Conservation (phyloP, 345 rosid genomes). For the Arabidopsis suecica region DNA sequence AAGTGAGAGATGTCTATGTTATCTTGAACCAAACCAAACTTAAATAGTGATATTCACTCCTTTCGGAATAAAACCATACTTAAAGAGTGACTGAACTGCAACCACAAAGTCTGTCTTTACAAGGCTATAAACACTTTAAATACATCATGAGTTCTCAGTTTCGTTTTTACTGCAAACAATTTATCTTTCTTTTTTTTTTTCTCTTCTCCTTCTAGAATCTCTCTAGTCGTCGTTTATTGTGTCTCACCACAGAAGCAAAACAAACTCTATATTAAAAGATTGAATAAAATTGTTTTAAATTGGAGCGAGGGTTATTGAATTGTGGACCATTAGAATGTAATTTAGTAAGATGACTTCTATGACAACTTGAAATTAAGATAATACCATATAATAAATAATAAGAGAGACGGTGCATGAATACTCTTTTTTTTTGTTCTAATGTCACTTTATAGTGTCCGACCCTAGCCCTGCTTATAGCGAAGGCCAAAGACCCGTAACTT, state of each 20-base stretch:
- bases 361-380: conserved; percentile 28
- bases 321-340: conserved; percentile 21
- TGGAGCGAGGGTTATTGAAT: not conserved
- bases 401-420: conserved; percentile 26
- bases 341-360: conserved; percentile 17
- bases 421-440: not conserved
- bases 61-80: too few relatives aligned
- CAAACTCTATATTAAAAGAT: not conserved
- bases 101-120: too few relatives aligned
- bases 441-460: conserved; percentile 27
- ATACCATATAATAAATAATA: not conserved
- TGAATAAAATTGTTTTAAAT: not conserved
- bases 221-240: not conserved
- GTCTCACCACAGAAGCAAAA: conserved; percentile 20
- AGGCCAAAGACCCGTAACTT: conserved; percentile 11
- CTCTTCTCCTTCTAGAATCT: too few relatives aligned
- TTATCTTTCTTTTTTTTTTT: too few relatives aligned
- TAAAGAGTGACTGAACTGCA: too few relatives aligned
- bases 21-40: too few relatives aligned
- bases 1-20: too few relatives aligned
- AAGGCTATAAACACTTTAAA: too few relatives aligned
- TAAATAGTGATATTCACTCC: too few relatives aligned
- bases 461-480: not conserved
- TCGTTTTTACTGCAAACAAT: too few relatives aligned
- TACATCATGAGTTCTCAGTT: too few relatives aligned